These are phyloP conservation scores for Drosera capensis DNA, from an alignment of 148 eudicot genomes.

Conservation along the genomic window DNA sequence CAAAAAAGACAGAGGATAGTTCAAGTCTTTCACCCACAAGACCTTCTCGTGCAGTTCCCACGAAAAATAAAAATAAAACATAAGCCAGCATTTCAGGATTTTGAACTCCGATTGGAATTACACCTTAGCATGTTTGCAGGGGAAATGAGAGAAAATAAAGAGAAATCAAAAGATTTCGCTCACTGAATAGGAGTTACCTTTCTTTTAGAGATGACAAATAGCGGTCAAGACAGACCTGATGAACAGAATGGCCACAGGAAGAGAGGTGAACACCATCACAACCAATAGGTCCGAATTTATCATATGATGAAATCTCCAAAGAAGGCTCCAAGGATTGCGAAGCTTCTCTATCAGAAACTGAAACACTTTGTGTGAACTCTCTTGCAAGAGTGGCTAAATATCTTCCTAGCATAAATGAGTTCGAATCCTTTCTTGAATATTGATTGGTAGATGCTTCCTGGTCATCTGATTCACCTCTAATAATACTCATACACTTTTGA, in stretches of 20 bases:
- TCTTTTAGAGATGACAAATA: conserved; percentile 79
- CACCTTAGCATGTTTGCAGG: not conserved
- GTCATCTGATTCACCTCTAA: conserved; percentile 10
- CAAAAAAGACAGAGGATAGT: no score
- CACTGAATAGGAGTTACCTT: conserved; percentile 28
- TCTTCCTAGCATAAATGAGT: conserved; percentile 54
- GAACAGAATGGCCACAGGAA: conserved; percentile 99
- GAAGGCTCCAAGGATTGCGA: conserved; percentile 21
- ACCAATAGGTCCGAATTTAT: conserved; percentile 51
- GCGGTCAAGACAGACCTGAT: conserved; percentile 90
- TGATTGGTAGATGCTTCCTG: conserved; percentile 13
- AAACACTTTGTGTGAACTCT: conserved; percentile 28
- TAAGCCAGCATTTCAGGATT: no score
- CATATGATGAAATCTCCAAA: conserved; percentile 20
- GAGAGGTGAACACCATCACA: conserved; percentile 85
- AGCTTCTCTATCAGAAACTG: conserved; percentile 26
- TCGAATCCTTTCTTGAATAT: conserved; percentile 12
- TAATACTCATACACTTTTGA: conserved; percentile 20
- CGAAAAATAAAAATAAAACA: no score
- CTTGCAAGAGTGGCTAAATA: conserved; percentile 54
- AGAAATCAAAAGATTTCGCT: not conserved
- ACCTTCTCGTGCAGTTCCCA: no score
- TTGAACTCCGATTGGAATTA: not conserved
- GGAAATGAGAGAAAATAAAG: not conserved
- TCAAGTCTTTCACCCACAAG: no score